Evolutionary conservation across 2,329 filamentous ascomycete genomes (phyloP).

Genomic region (Delphinella strobiligena): DNA sequence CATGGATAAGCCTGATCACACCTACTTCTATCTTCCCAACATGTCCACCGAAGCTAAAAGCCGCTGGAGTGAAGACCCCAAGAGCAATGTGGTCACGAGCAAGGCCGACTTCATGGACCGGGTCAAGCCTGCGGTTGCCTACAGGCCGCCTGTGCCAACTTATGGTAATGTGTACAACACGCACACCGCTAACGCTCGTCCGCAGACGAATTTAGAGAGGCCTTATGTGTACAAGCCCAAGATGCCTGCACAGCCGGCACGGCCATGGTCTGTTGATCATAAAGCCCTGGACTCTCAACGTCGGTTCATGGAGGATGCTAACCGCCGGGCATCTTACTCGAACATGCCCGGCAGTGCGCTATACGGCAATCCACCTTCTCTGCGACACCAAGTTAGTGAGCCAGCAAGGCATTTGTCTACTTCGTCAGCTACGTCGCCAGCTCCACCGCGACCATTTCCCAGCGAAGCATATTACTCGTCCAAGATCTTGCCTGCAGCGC

Average conservation of each 20-base stretch:
- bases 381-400: constrained; percentile 16
- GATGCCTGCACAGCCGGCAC: constrained; percentile 15
- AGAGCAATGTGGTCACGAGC: constrained; percentile 48
- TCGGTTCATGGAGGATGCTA: constrained; percentile 4
- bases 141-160: constrained; percentile 16
- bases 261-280: constrained; percentile 16
- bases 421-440: no score
- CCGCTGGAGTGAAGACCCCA: constrained; percentile 75
- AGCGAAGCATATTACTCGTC: constrained; percentile 25
- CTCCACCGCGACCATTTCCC: constrained; percentile 21
- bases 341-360: background rate
- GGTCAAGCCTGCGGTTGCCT: constrained; percentile 28
- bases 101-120: constrained; percentile 64
- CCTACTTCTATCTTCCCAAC: constrained; percentile 83
- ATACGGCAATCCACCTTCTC: background rate
- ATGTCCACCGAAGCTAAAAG: constrained; percentile 81
- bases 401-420: no score
- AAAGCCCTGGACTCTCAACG: constrained; percentile 11
- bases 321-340: constrained; percentile 4
- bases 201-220: constrained; percentile 12
- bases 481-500: constrained; percentile 22
- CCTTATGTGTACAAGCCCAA: constrained; percentile 28
- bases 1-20: constrained; percentile 56
- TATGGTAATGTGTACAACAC: constrained; percentile 3
- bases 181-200: constrained; percentile 1